Evolutionary conservation across 352 stramenopile species (phyloP), one percentile per base, ranked within the genome.

Genomic region (Phytophthora multivora): DNA sequence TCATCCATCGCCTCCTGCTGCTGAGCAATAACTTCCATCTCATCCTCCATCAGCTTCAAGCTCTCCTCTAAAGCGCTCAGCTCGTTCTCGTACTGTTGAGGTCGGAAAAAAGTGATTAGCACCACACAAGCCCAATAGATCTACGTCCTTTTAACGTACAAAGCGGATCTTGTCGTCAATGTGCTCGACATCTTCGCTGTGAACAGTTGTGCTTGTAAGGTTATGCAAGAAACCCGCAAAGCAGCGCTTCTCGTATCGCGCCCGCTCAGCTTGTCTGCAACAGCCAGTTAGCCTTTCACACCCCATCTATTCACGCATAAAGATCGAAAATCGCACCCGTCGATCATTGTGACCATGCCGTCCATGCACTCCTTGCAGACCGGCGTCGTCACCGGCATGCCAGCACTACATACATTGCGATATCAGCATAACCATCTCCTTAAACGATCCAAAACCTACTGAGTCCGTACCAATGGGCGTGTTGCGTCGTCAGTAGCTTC

Each of bases 331-430:
- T 51, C 64, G 9, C 31, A 87, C 73, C 78, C 75, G 55, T 94
- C 85, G 42, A 90, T 85, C 53, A 89, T 77, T 28, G 77, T 68
- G 15, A 89, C 55, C 85, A 94, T 94, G 21, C 60, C 67, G 54
- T 94, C 85, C 42, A 90, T 70, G 45, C 85, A 94, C 21, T 92
- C 79, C 45, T 89, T 86, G 50, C 85, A 94, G 48, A 79, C 75
- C 38, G 83, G 83, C 5, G 81, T 88, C 30, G 66, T 77, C 28
- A 94, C 72, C 0, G 83, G 83, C 28, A 83, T 50, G 0, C 85
- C 85, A 7, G 78, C 71, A 55, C 71, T 93, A 30, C 30, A 62
- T 1, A 19, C 3, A 31, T 8, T 28, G 69, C 28, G 2, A 49
- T 7, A 31, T 31, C 43, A 53, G 28, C 28, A 49, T 10, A 33